These are phyloP conservation scores for Pontederia crassipes DNA, from an alignment of 176 grass and related monocot species.

Conservation along the genomic window DNA sequence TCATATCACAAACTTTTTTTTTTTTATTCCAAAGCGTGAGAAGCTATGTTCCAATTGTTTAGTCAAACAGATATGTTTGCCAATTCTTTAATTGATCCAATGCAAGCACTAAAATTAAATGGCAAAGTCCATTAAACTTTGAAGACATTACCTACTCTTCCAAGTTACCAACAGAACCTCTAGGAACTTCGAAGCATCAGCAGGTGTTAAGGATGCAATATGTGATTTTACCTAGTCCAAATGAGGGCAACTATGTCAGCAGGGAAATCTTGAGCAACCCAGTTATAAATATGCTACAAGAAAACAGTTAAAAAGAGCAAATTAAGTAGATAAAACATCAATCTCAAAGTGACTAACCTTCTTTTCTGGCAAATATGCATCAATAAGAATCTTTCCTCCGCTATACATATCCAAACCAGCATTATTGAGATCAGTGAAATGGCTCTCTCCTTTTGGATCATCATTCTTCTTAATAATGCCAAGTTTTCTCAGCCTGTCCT, in stretches of 20 bases:
- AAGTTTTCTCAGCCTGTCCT: slow-evolving; percentile 55
- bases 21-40: too few species aligned
- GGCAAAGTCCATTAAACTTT: too few species aligned
- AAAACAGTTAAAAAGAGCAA: slow-evolving; percentile 19
- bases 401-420: slow-evolving; percentile 28
- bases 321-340: slow-evolving; percentile 2
- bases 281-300: neutral
- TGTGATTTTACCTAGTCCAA: slow-evolving; percentile 53
- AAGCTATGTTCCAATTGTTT: too few species aligned
- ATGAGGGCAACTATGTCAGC: slow-evolving; percentile 10
- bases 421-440: slow-evolving; percentile 29
- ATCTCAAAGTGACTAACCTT: slow-evolving; percentile 54
- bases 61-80: neutral
- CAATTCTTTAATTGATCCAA: slow-evolving; percentile 1
- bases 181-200: slow-evolving; percentile 61
- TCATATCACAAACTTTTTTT: too few species aligned
- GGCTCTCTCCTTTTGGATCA: slow-evolving; percentile 20
- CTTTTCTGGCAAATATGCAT: slow-evolving; percentile 39
- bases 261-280: slow-evolving; percentile 10
- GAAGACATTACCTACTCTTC: slow-evolving; percentile 48
- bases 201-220: slow-evolving; percentile 47
- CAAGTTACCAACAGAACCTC: slow-evolving; percentile 54
- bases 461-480: slow-evolving; percentile 32
- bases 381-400: slow-evolving; percentile 20
- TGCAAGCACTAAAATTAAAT: neutral